phyloP scores from a whole-genome alignment of 345 rosid species.

The Toxicodendron radicans region DNA sequence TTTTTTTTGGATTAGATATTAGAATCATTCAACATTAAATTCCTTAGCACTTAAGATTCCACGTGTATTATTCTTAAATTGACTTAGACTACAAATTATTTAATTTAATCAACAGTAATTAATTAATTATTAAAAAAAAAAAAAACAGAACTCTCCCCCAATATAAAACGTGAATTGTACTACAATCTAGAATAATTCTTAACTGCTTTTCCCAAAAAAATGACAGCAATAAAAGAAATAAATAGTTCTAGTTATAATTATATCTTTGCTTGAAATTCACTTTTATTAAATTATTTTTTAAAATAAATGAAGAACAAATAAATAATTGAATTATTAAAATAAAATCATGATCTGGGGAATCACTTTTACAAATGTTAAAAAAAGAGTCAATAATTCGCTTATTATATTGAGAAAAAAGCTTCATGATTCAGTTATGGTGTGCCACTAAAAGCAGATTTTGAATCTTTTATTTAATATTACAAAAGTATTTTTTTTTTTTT shows the following conservation, averaged over 20 bases:
- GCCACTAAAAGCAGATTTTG: background rate
- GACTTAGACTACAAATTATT: no score
- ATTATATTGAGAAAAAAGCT: background rate
- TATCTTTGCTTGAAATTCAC: conserved; percentile 18
- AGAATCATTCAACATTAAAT: no score
- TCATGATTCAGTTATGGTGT: background rate
- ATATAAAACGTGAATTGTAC: background rate
- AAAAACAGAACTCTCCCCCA: background rate
- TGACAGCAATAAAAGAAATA: background rate
- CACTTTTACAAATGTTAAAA: background rate
- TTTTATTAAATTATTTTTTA: background rate
- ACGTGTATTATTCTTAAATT: no score
- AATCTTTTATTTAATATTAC: no score
- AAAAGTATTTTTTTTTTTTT: no score
- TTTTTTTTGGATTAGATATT: no score
- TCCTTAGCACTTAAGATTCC: no score
- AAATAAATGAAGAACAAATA: background rate
- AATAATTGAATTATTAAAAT: background rate
- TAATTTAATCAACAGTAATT: no score
- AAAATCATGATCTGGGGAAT: background rate
- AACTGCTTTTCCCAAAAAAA: background rate
- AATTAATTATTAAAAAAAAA: no score
- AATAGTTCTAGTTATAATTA: background rate
- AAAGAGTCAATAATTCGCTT: background rate
- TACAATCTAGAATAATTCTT: background rate